Evolutionary conservation across 2,329 filamentous ascomycete species (phyloP).

Genomic region (Endothia cerciana): DNA sequence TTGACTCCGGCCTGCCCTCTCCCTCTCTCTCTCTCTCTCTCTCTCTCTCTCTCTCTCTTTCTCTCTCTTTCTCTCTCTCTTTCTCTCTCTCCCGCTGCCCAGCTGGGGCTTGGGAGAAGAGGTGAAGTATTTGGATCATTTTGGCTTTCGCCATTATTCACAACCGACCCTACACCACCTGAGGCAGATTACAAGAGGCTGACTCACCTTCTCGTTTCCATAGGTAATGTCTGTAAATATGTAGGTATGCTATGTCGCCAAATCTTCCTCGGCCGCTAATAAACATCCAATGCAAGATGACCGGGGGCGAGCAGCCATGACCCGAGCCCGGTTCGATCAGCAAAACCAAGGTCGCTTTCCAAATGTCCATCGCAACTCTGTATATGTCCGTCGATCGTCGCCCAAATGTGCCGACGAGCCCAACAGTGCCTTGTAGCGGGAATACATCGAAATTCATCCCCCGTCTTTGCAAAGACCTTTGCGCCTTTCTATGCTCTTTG

Average conservation of each 20-base stretch:
- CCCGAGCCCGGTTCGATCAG: not conserved
- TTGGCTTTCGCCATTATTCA: too few relatives aligned
- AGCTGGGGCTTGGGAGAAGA: too few relatives aligned
- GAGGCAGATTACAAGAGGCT: not conserved
- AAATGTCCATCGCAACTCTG: not conserved
- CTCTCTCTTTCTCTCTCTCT: too few relatives aligned
- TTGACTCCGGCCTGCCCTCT: too few relatives aligned
- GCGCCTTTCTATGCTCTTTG: constrained; percentile 4
- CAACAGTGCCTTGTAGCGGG: not conserved
- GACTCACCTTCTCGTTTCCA: not conserved
- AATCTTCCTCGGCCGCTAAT: not conserved
- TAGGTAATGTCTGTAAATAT: not conserved
- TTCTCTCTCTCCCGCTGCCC: too few relatives aligned
- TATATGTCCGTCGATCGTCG: not conserved
- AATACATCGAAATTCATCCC: not conserved
- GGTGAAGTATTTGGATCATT: too few relatives aligned
- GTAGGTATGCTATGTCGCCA: not conserved
- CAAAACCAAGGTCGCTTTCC: not conserved
- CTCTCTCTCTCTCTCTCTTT: too few relatives aligned
- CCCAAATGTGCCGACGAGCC: not conserved
- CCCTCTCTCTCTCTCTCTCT: too few relatives aligned
- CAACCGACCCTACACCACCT: too few relatives aligned
- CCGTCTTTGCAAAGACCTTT: constrained; percentile 1
- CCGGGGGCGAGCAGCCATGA: not conserved
- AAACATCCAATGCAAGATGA: constrained; percentile 2